Evolutionary conservation across 2,329 filamentous ascomycete species (phyloP).

Genomic region (Nigrospora osmanthi): DNA sequence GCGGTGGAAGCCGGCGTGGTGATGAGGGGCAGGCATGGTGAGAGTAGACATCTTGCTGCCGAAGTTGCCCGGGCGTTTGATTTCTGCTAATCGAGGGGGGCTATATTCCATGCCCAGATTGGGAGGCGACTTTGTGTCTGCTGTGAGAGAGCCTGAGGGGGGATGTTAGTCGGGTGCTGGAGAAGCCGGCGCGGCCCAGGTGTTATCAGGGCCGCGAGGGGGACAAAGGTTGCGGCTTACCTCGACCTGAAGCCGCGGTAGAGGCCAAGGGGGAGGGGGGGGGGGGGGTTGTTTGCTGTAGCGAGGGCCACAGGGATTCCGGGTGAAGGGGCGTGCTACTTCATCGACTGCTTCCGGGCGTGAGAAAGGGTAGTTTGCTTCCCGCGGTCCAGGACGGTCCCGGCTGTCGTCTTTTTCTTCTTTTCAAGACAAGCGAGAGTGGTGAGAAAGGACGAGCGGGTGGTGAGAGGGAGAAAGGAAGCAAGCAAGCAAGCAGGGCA

Average conservation of each 20-base stretch:
- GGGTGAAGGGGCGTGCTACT: background rate
- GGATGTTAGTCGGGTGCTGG: conserved; percentile 4
- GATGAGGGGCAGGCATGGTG: conserved; percentile 34
- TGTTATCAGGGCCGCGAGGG: too few species aligned
- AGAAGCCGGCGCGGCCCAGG: background rate
- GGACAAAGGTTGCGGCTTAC: background rate
- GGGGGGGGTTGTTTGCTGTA: background rate
- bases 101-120: conserved; percentile 32
- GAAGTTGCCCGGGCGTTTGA: conserved; percentile 15
- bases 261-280: background rate
- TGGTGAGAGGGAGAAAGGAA: too few species aligned
- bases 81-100: conserved; percentile 21
- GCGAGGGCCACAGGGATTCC: background rate
- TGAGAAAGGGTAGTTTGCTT: too few species aligned
- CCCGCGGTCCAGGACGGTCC: too few species aligned
- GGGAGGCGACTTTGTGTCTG: background rate
- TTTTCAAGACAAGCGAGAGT: too few species aligned
- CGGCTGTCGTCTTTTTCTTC: too few species aligned
- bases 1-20: conserved; percentile 30
- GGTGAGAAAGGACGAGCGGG: too few species aligned
- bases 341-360: background rate
- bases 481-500: too few species aligned
- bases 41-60: conserved; percentile 40
- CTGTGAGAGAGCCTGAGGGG: conserved; percentile 3
- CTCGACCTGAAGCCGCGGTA: conserved; percentile 1